Evolutionary conservation across 208 protist species (phyloP).

Genomic region (Leptomonas seymouri): DNA sequence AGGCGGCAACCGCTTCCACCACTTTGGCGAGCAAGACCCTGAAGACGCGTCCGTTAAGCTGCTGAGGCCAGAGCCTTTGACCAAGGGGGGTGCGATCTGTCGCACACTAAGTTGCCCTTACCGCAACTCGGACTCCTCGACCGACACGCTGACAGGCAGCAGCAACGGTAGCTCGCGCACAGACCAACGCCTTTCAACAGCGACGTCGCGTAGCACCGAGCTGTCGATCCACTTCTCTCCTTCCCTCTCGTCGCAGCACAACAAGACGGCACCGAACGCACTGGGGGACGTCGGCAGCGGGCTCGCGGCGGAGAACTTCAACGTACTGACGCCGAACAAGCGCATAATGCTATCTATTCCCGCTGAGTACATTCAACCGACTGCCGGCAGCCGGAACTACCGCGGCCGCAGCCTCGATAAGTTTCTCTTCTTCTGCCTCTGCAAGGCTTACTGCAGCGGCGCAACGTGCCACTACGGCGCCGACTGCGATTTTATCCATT

Average conservation of each 20-base stretch:
- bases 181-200: background rate
- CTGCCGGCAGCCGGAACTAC: constrained; percentile 56
- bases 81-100: constrained; percentile 5
- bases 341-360: constrained; percentile 64
- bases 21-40: background rate
- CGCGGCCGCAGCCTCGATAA: constrained; percentile 40
- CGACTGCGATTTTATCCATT: constrained; percentile 75
- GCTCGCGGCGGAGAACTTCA: constrained; percentile 47
- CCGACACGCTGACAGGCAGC: constrained; percentile 19
- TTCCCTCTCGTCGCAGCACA: constrained; percentile 3
- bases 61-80: background rate
- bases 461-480: constrained; percentile 47
- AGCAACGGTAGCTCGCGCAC: constrained; percentile 14
- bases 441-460: constrained; percentile 51
- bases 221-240: background rate
- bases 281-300: constrained; percentile 29
- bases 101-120: background rate
- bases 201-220: background rate
- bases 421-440: constrained; percentile 62
- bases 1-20: constrained; percentile 1
- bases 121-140: constrained; percentile 4
- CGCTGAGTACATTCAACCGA: constrained; percentile 50
- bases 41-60: background rate
- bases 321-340: constrained; percentile 72
- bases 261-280: constrained; percentile 21